Base-by-base conservation (phyloP, 352 stramenopile species). In the Blastocystis sp. region DNA sequence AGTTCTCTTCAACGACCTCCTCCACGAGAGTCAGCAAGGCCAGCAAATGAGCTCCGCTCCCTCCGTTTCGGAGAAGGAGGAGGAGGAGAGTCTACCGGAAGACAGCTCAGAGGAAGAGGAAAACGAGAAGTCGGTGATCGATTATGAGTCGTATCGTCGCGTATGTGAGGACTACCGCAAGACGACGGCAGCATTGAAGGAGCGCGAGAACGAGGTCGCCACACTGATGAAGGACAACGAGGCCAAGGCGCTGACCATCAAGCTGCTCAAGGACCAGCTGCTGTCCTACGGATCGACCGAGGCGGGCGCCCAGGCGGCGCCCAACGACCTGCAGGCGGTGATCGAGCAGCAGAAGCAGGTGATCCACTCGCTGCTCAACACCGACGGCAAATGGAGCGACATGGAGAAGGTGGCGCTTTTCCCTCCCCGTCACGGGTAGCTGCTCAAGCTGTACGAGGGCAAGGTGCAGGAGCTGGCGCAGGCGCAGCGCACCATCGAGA, bases 151-250 rank as follows among this genome's bases (percentile, higher is more conserved):
- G n/a, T 84, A 84, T 59, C 34, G 4, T 24, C 40, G 60, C 34
- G 74, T 84, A 11, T 84, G 74, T 70, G 52, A 66, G 21, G 52
- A 84, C 11, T 84, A 84, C 48, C 54, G 74, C n/a, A 84, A 84
- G 34, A 69, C 74, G 54, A 69, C 48, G 4, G 60, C 61, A 38
- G 74, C 74, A 6, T 28, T 84, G 14, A 61, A 84, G 28, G 74
- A 84, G 9, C 74, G 74, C 42, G 74, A 84, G 38, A 63, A n/a
- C 21, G 74, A 84, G 28, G 74, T 84, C 11, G 52, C 45, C 3
- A 59, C 68, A 17, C 34, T 84, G 74, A 42, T 66, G 42, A 84
- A 84, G 61, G 45, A 84, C 54, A 68, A 70, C 61, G 74, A 84
- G 21, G 74, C 74, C 54, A 84, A 84, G 61, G 14, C 45, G 45